Evolutionary conservation across 1,139 yeast genomes (phyloP), one percentile per base, ranked within the genome.

Genomic region (Taphrina confusa): DNA sequence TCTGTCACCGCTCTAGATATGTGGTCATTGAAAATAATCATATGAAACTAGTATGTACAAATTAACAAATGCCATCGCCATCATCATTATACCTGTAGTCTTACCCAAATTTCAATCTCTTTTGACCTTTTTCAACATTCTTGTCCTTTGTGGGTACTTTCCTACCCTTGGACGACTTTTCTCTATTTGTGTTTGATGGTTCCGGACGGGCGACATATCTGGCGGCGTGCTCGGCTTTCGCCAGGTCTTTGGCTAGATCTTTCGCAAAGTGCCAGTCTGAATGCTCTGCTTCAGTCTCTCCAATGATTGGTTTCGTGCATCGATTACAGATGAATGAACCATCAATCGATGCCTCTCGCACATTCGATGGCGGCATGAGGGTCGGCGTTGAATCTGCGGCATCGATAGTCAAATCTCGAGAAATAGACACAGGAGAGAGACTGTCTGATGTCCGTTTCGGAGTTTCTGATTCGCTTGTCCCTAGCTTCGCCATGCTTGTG

Each of bases 261-360:
- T 30, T 66, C 1, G 78, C 78, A 61, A 70, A 69, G 59, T 75
- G 78, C 75, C 76, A 75, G 60, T 75, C 78, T 8, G 57, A 61
- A 61, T 75, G 78, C 55, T 74, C 76, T 9, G 60, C 67, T 20
- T 64, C 56, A 3, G 67, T 66, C 9, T 60, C 65, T 0, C 61
- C 33, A 0, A 58, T 33, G 11, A 70, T 61, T 2, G 58, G 46
- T 16, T 62, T 57, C 11, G n/a, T 23, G 30, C 58, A 54, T 44
- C 51, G 28, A 2, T 23, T 36, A 46, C 58, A 54, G 4, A 14
- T 23, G 39, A 54, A 54, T 3, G 58, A 54, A 23, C 58, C 58
- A 40, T 52, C 57, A 23, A 22, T 31, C 1, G 47, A 42, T 4
- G 22, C 12, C 14, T 37, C 42, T 37, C 20, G 18, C 8, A 3